Percentiles rank a stretch among this genome's conserved stretches.
These are phyloP conservation scores for Colletotrichum liriopes DNA, from an alignment of 2,329 filamentous ascomycete species.

Conservation along the genomic window DNA sequence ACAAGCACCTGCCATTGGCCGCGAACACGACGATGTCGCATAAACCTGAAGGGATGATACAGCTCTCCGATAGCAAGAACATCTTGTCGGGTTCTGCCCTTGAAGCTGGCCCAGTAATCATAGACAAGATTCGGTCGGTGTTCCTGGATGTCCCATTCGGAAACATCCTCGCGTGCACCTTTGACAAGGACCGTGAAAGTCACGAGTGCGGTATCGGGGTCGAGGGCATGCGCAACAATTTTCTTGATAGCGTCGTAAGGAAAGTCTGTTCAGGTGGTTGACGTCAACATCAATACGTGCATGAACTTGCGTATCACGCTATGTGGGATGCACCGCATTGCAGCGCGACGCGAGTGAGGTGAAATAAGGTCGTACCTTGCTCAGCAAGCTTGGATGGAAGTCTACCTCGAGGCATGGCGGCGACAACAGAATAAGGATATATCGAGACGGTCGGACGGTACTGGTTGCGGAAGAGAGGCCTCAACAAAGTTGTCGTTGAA, in stretches of 20 bases:
- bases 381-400: conserved; percentile 17
- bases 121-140: conserved; percentile 23
- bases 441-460: not conserved
- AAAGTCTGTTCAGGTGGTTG: conserved; percentile 9
- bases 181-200: conserved; percentile 31
- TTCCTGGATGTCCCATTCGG: conserved; percentile 40
- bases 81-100: conserved; percentile 34
- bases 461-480: not conserved
- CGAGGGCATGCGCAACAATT: conserved; percentile 23
- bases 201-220: conserved; percentile 30
- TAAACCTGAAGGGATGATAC: conserved; percentile 33
- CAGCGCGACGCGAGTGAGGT: not conserved
- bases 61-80: conserved; percentile 35
- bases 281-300: not conserved
- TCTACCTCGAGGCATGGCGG: conserved; percentile 32
- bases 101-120: conserved; percentile 35
- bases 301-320: not conserved
- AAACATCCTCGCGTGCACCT: conserved; percentile 16
- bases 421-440: not conserved
- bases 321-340: not conserved
- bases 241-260: conserved; percentile 36
- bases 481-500: not conserved
- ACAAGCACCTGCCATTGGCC: conserved; percentile 39
- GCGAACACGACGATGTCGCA: conserved; percentile 35
- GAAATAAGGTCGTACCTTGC: conserved; percentile 14